Conservation (phyloP, 441 rosid genomes). For the Adansonia rubrostipa region DNA sequence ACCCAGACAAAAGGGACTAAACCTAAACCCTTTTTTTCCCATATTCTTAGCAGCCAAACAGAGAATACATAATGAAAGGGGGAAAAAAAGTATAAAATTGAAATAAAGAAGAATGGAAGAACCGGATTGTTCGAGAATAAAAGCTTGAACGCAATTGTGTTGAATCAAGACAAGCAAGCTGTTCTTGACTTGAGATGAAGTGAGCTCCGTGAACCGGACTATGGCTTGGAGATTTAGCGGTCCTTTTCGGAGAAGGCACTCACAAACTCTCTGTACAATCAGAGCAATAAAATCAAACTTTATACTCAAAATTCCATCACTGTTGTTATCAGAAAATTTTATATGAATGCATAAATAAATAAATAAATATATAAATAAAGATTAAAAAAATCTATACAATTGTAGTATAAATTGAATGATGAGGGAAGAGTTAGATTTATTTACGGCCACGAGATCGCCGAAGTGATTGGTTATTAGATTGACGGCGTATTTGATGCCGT, state of each 20-base stretch:
- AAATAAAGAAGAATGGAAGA: neutral
- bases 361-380: neutral
- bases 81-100: neutral
- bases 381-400: neutral
- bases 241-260: slow-evolving; percentile 77
- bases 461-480: slow-evolving; percentile 74
- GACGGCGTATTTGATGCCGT: slow-evolving; percentile 73
- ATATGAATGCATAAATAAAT: neutral
- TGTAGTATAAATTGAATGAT: neutral
- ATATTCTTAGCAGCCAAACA: slow-evolving; percentile 14
- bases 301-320: neutral
- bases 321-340: neutral
- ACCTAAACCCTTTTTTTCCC: neutral
- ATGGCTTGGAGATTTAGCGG: slow-evolving; percentile 55
- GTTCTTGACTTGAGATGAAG: slow-evolving; percentile 57
- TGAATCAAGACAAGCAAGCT: slow-evolving; percentile 74
- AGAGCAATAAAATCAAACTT: neutral
- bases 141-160: slow-evolving; percentile 88
- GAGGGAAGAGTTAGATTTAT: slow-evolving; percentile 17
- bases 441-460: slow-evolving; percentile 77
- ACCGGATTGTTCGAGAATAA: slow-evolving; percentile 56
- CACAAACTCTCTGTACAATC: slow-evolving; percentile 72
- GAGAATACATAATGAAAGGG: neutral
- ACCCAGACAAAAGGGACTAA: slow-evolving; percentile 9
- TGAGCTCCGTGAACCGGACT: slow-evolving; percentile 50